Evolutionary conservation across 192 early-diverging fungal genomes (phyloP), one percentile per base, ranked within the genome.

Genomic region (Podila horticola): DNA sequence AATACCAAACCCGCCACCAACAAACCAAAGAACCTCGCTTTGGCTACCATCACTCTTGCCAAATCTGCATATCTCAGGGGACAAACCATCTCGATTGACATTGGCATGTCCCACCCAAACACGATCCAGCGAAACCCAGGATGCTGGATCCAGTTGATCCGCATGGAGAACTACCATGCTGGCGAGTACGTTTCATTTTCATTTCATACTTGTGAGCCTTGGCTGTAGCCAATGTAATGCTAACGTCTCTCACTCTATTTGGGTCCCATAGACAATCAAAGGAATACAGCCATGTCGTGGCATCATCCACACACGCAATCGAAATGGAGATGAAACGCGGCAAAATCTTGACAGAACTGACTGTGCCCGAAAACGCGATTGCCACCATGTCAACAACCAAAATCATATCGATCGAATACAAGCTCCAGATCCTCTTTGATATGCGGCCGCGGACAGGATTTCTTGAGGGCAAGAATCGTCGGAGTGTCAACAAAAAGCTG

Each of bases 71-170:
- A 30, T 30, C 22, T 71, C 9, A 48, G 52, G 10, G 69, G 75
- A n/a, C 58, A 79, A 3, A 1, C 22, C 11, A 57, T 79, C n/a
- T 29, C 30, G 5, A 24, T 79, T 3, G 34, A 33, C 2, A 61
- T 79, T 5, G 64, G 67, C 11, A 58, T 79, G 1, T 11, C 41
- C 9, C 64, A 71, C 33, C 68, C 75, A 41, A 20, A 38, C 24
- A n/a, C 33, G 3, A 38, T 79, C 13, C 64, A 66, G 26, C 69
- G 75, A 6, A 68, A 79, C 33, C 69, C 75, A 12, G 75, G 69
- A 4, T 79, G 75, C 28, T 79, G 75, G 75, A 67, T 79, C n/a
- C 68, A 79, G 57, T 49, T 79, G 30, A 13, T 79, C 13, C 68
- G 75, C 15, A 71, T 71, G 20, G 75, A 79, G 33, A 34, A 19